Percentiles rank a stretch among this genome's conserved stretches.
Conservation (phyloP, 129 eudicot genomes). For the Pulicaria dysenterica region DNA sequence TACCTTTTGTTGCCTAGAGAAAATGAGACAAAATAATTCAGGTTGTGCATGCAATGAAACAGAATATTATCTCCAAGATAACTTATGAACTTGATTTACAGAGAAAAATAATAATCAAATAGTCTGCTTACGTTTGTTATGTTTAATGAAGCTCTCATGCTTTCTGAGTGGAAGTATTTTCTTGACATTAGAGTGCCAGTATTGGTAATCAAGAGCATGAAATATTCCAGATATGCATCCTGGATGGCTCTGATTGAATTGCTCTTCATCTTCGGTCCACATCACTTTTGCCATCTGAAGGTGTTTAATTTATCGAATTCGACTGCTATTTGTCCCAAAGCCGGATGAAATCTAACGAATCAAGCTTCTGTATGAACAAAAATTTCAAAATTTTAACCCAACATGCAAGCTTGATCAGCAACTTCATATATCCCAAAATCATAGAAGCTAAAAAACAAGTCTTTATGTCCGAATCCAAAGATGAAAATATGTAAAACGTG, state of each 20-base stretch:
- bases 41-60: not conserved
- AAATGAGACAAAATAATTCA: not conserved
- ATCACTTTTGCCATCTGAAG: conserved; percentile 51
- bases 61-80: not conserved
- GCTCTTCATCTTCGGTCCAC: conserved; percentile 42
- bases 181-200: conserved; percentile 56
- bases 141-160: conserved; percentile 24
- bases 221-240: conserved; percentile 70
- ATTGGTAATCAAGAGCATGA: conserved; percentile 62
- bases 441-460: not conserved
- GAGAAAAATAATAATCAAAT: not conserved
- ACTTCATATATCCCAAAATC: not conserved
- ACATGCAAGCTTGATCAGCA: not conserved
- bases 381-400: not conserved
- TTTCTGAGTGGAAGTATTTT: conserved; percentile 55
- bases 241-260: conserved; percentile 35
- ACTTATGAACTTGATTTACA: not conserved
- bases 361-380: conserved; percentile 11
- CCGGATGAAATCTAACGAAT: conserved; percentile 28
- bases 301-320: not conserved
- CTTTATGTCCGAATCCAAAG: not conserved
- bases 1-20: conserved; percentile 40
- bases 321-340: conserved; percentile 6
- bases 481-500: not conserved
- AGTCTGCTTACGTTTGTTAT: conserved; percentile 37